Evolutionary conservation across 805 yeast species (phyloP).

Genomic region (Starmerella floris): DNA sequence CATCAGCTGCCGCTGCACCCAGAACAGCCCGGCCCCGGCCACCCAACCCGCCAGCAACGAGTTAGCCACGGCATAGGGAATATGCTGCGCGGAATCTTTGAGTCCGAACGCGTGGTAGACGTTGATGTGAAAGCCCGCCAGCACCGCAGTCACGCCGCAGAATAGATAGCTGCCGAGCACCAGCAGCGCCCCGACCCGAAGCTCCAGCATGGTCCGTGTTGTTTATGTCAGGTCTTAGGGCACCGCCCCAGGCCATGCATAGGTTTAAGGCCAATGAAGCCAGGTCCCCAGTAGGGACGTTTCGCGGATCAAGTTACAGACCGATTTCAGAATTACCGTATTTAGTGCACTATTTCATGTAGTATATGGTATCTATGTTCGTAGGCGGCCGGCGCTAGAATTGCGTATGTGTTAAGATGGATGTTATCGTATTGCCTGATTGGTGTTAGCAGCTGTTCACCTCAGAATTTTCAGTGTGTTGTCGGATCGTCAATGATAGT

Average conservation of each 20-base stretch:
- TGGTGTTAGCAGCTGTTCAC: slow-evolving; percentile 9
- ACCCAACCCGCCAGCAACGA: not conserved
- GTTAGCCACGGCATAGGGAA: slow-evolving; percentile 7
- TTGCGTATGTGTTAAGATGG: no score
- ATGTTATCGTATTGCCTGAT: no score
- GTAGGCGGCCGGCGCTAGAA: no score
- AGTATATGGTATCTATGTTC: no score
- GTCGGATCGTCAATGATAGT: slow-evolving; percentile 23
- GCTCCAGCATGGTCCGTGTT: slow-evolving; percentile 15
- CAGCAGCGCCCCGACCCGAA: slow-evolving; percentile 15
- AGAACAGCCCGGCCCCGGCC: slow-evolving; percentile 5
- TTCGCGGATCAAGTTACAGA: no score
- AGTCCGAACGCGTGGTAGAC: slow-evolving; percentile 10
- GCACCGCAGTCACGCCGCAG: slow-evolving; percentile 4
- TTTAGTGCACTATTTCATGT: no score
- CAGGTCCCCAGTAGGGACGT: no score
- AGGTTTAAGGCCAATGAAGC: no score
- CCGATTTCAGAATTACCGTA: no score
- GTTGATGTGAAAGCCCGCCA: slow-evolving; percentile 5
- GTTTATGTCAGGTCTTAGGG: not conserved
- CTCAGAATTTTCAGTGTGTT: slow-evolving; percentile 26
- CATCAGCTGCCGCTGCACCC: slow-evolving; percentile 1
- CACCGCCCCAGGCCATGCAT: not conserved
- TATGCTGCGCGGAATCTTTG: slow-evolving; percentile 1
- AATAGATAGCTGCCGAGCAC: slow-evolving; percentile 13